Evolutionary conservation across 2,329 filamentous ascomycete genomes (phyloP).

Genomic region (Dactylellina sp.): DNA sequence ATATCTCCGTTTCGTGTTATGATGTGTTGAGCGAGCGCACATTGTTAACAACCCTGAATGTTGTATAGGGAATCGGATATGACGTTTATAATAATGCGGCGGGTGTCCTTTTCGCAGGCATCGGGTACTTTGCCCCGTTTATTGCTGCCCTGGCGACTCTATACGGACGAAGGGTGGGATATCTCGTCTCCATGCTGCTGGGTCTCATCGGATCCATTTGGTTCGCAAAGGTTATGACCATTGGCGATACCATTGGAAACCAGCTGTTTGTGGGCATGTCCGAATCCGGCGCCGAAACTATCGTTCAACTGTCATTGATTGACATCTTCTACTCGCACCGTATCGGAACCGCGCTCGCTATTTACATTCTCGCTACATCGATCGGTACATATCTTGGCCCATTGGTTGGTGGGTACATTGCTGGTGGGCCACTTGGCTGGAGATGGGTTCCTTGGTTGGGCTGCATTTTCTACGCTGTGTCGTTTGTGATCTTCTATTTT

Average conservation of each 20-base stretch:
- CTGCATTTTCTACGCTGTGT: constrained; percentile 67
- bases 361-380: constrained; percentile 70
- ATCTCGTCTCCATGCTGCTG: constrained; percentile 68
- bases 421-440: constrained; percentile 67
- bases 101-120: constrained; percentile 70
- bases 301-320: constrained; percentile 70
- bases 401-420: constrained; percentile 68
- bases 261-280: constrained; percentile 72
- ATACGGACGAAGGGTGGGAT: constrained; percentile 70
- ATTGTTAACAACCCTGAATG: neutral
- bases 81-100: constrained; percentile 70
- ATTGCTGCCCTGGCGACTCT: constrained; percentile 69
- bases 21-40: constrained; percentile 27
- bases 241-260: constrained; percentile 68
- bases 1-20: too few species aligned
- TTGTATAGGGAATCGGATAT: constrained; percentile 66
- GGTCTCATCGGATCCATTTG: constrained; percentile 69
- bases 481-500: constrained; percentile 68
- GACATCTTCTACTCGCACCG: constrained; percentile 72
- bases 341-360: constrained; percentile 68
- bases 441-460: constrained; percentile 70
- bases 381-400: constrained; percentile 71
- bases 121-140: constrained; percentile 70
- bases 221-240: constrained; percentile 67
- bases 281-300: constrained; percentile 70